Evolutionary conservation across 2,329 filamentous ascomycete species (phyloP).

Genomic region (Alternaria tenuissima): DNA sequence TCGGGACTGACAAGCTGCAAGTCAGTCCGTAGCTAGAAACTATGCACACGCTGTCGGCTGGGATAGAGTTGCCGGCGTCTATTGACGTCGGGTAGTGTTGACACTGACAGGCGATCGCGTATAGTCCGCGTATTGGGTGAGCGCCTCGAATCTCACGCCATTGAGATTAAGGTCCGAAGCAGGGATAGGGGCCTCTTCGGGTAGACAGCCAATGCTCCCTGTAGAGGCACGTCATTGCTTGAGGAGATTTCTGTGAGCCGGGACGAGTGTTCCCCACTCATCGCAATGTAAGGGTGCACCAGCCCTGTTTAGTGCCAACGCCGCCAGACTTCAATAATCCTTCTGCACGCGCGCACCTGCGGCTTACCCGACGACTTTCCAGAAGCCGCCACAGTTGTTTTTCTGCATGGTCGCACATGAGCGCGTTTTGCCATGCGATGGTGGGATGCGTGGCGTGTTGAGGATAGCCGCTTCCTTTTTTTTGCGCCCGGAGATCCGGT

Average conservation of each 20-base stretch:
- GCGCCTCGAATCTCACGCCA: constrained; percentile 15
- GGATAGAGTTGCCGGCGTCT: constrained; percentile 25
- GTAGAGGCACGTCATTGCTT: constrained; percentile 39
- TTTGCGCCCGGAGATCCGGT: background rate
- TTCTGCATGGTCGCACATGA: constrained; percentile 24
- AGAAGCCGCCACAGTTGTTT: constrained; percentile 40
- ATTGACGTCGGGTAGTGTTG: constrained; percentile 31
- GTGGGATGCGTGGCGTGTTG: constrained; percentile 4
- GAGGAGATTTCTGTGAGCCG: constrained; percentile 36
- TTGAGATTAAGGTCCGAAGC: constrained; percentile 18
- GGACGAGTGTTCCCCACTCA: constrained; percentile 26
- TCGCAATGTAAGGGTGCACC: constrained; percentile 16
- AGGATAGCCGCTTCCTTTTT: background rate
- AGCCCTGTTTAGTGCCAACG: constrained; percentile 30
- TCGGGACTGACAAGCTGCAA: constrained; percentile 29
- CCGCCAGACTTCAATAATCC: constrained; percentile 27
- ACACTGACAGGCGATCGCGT: constrained; percentile 32
- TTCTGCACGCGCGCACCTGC: constrained; percentile 19
- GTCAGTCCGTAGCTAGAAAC: constrained; percentile 9
- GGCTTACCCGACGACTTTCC: constrained; percentile 35
- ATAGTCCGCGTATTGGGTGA: constrained; percentile 25
- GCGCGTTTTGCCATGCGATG: constrained; percentile 14
- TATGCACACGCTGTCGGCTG: background rate
- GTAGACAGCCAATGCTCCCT: constrained; percentile 21
- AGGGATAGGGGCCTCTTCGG: constrained; percentile 22